Percentiles rank a stretch among this genome's conserved stretches.
phyloP scores from a whole-genome alignment of 139 green algal genomes.

The Chlamydomonas sp. region DNA sequence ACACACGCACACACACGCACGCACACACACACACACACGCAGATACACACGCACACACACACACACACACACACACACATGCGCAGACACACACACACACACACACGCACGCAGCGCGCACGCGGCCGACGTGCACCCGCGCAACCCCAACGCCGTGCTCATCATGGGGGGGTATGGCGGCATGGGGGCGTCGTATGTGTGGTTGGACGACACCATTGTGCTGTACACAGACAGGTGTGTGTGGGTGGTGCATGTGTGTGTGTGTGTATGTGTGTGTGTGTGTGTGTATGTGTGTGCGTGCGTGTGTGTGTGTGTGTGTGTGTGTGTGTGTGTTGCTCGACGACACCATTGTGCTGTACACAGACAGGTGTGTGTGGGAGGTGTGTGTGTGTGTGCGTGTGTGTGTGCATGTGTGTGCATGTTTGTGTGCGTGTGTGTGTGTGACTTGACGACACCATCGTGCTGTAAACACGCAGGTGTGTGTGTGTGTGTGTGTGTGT shows the following conservation, averaged over 20 bases:
- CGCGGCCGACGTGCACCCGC: slow-evolving; percentile 8
- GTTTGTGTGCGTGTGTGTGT: slow-evolving; percentile 2
- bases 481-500: slow-evolving; percentile 1
- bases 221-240: slow-evolving; percentile 11
- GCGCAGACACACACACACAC: not conserved
- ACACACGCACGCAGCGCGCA: not conserved
- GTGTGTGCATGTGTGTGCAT: not conserved
- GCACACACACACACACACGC: too few species aligned
- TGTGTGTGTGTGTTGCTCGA: slow-evolving; percentile 9
- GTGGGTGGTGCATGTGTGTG: not conserved
- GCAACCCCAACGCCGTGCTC: not conserved
- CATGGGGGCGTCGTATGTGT: slow-evolving; percentile 4
- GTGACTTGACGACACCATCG: slow-evolving; percentile 2
- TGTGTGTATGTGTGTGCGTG: slow-evolving; percentile 2
- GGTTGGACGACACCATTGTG: slow-evolving; percentile 5
- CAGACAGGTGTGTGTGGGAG: slow-evolving; percentile 4
- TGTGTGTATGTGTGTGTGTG: slow-evolving; percentile 4
- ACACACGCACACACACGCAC: too few species aligned
- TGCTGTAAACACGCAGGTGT: slow-evolving; percentile 8
- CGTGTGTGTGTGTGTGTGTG: not conserved
- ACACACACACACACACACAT: not conserved
- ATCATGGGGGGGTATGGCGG: slow-evolving; percentile 10
- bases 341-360: slow-evolving; percentile 5
- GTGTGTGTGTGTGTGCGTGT: not conserved
- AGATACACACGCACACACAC: too few species aligned